Conservation (phyloP, 108 stramenopile species). For the Aurantiochytrium sp. region DNA sequence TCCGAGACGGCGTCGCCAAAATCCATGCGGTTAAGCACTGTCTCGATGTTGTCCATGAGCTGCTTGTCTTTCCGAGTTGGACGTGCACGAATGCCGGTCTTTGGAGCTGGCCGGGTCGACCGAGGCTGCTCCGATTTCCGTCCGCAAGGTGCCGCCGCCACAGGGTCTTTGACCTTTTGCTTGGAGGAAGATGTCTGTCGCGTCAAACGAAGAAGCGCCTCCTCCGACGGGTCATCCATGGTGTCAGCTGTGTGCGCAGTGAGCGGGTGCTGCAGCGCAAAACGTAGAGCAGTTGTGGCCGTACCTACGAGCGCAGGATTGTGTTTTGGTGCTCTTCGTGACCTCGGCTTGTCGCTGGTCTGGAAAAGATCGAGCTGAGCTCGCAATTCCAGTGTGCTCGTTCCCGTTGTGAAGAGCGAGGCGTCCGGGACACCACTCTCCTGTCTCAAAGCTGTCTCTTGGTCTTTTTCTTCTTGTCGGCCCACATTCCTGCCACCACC, state of each 20-base stretch:
- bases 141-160: not conserved
- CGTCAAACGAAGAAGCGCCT: not conserved
- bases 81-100: not conserved
- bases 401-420: not conserved
- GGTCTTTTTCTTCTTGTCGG: not conserved
- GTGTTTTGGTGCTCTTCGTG: not conserved
- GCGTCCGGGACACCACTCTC: not conserved
- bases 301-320: not conserved
- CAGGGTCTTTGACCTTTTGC: not conserved
- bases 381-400: not conserved
- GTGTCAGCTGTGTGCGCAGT: not conserved
- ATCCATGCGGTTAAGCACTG: not conserved
- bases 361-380: not conserved
- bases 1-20: not conserved
- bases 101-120: not conserved
- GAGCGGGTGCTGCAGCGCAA: not conserved
- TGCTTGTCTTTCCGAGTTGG: not conserved
- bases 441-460: not conserved
- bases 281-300: not conserved
- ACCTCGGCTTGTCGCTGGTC: not conserved
- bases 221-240: not conserved
- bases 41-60: not conserved
- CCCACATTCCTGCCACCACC: not conserved
- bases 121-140: too few species aligned
- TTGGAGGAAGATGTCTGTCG: not conserved